Base-by-base conservation (phyloP, 2,329 filamentous ascomycete genomes). In the Diaporthe sp. region DNA sequence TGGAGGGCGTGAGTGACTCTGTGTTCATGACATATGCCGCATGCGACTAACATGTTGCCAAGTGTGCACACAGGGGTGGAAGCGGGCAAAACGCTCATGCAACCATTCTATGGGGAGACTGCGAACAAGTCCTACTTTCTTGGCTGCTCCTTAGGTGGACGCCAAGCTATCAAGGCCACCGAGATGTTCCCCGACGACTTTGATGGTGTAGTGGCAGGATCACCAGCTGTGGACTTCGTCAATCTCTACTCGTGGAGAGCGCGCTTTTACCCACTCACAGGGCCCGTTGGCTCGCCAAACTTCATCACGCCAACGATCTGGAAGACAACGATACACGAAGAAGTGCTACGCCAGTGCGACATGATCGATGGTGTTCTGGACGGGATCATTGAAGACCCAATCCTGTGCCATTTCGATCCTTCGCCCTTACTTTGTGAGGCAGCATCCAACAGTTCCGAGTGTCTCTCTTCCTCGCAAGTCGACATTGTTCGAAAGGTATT, bases 71-170 rank as follows among this genome's bases (percentile, higher is more conserved):
- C 84, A 0, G 88, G 86, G 0, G 85, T 88, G 0, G 82, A 84
- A 0, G 59, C 72, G 1, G 87, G 86, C 17, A 91, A 89, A 77
- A 73, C 83, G 25, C 80, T 91, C 27, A 82, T 84, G 2, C 77
- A 85, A 19, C 78, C 80, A 0, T 90, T 88, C 79, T 92, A 91
- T 77, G 80, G 81, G 2, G 75, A 73, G 4, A 5, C 37, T 0
- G 79, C 83, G 0, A 79, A 81, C 0, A 87, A 86, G 70, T 86
- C 85, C 0, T 92, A 92, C 80, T 92, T 87, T 75, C 78, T 87
- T 3, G 90, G 90, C 10, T 92, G 90, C 78, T 91, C 89, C 0
- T 87, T 88, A 0, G 91, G 91, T 9, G 90, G 91, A 0, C 84
- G 90, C 0, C 88, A 92, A 81, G 90, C 89, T 4, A 81, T 90